These are phyloP conservation scores for Trichophyton schoenleinii DNA, from an alignment of 2,329 filamentous ascomycete species.

Conservation along the genomic window DNA sequence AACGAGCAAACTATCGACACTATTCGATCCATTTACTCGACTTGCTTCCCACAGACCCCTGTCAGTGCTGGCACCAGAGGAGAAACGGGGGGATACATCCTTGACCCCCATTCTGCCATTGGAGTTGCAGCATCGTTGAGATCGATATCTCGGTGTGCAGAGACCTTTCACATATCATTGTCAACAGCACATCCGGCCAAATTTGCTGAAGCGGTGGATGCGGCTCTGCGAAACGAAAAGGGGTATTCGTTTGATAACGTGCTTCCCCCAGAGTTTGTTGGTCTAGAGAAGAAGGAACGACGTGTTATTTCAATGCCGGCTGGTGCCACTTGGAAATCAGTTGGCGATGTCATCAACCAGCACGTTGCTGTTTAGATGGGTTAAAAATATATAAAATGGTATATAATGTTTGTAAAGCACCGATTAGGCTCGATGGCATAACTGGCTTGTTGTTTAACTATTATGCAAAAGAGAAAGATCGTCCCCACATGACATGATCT, in stretches of 20 bases:
- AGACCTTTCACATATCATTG: slow-evolving; percentile 61
- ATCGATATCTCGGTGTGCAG: slow-evolving; percentile 46
- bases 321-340: slow-evolving; percentile 54
- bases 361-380: slow-evolving; percentile 42
- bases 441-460: background rate
- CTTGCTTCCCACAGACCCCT: slow-evolving; percentile 40
- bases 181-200: slow-evolving; percentile 95
- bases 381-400: background rate
- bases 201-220: slow-evolving; percentile 72
- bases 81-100: slow-evolving; percentile 55
- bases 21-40: slow-evolving; percentile 45
- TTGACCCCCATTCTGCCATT: slow-evolving; percentile 88
- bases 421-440: background rate
- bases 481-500: background rate
- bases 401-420: background rate
- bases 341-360: slow-evolving; percentile 61
- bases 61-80: slow-evolving; percentile 23
- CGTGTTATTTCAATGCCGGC: slow-evolving; percentile 58
- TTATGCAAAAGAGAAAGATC: background rate
- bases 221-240: slow-evolving; percentile 58
- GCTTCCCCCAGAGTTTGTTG: slow-evolving; percentile 68
- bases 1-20: slow-evolving; percentile 56
- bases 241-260: slow-evolving; percentile 69
- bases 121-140: slow-evolving; percentile 65
- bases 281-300: slow-evolving; percentile 62